Evolutionary conservation across 108 stramenopile species (phyloP), one percentile per base, ranked within the genome.

Genomic region (Conticribra weissflogii): DNA sequence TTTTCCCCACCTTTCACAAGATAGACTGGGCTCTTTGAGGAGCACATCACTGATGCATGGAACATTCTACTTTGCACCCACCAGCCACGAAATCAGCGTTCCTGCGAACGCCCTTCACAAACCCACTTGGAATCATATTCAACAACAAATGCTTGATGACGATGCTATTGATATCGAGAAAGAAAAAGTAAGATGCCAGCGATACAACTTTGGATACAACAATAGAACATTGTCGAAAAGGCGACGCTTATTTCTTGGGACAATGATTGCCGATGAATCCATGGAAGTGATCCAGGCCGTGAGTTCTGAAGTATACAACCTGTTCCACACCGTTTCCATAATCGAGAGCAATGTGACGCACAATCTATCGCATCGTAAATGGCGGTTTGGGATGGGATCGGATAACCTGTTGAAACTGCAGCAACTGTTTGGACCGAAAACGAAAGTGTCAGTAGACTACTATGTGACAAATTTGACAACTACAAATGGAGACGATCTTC

Each of bases 341-440:
- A 68, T 88, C 1, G 88, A 88, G 55, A 63, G 70, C 70, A 86
- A 88, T 72, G 64, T 57, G 12, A 86, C 85, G 0, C 83, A 84
- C 27, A 83, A 33, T n/a, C 18, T 47, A 34, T 45, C 61, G 1
- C 70, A 65, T 0, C 59, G 79, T 25, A 56, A 44, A 3, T 48
- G 74, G 59, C 41, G 76, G 58, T 75, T 75, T 63, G 65, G 54
- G 16, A 28, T 29, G 0, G 29, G 68, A 2, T 65, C 69, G 12
- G 16, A 58, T 7, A 46, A 68, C 46, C 36, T 72, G 34, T 52
- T 41, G 32, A 32, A 46, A 31, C 45, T 76, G 29, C 55, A 76
- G 47, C 64, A 68, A 54, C 24, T 78, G 63, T 78, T 45, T 54
- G 77, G 77, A 24, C 71, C 77, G 4, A 66, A 72, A 22, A 72